Evolutionary conservation across 75 land plant genomes (phyloP), one percentile per base, ranked within the genome.

Genomic region (Pinus taeda): DNA sequence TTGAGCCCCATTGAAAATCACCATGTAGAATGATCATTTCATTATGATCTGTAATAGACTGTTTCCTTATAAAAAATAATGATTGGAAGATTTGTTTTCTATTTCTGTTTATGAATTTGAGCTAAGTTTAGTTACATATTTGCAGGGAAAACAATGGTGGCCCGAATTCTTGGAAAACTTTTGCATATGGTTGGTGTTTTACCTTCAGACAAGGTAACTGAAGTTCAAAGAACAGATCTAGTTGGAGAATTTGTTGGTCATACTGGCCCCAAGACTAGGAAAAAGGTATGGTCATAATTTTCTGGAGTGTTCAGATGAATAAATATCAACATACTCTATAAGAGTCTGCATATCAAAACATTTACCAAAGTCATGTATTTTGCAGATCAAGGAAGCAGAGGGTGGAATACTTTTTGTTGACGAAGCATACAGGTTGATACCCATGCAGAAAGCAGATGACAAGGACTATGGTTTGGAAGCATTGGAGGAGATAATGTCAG

Each of bases 171-270:
- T 18, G 98, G 97, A 57, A 91, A 84, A 73, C 83, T 96, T 55
- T 86, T 96, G 11, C 87, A 96, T 79, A 90, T 88, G 91, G 93
- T 96, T 58, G 96, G 98, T 70, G 83, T 96, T 73, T 70, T 96
- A 57, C 91, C 91, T 29, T 85, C 91, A 57, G 92, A 93, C 74
- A 93, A 88, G 77, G 98, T 96, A 17, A 92, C 91, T 57, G 98
- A 93, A 83, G 98, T 96, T 18, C 98, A 96, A 74, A 81, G 98
- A 39, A 93, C 98, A 4, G 98, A 96, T 80, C 85, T 96, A 67
- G 98, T 96, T 80, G 98, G 98, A 1, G 98, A 96, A 84, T 96
- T 96, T 84, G 96, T 96, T 71, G 98, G 98, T 66, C 98, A 49
- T 49, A 49, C 98, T 20, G 98, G 98, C n/a, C 98, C 98, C 53